Evolutionary conservation across 2,329 filamentous ascomycete species (phyloP).

Genomic region (Gnomoniopsis smithogilvyi): DNA sequence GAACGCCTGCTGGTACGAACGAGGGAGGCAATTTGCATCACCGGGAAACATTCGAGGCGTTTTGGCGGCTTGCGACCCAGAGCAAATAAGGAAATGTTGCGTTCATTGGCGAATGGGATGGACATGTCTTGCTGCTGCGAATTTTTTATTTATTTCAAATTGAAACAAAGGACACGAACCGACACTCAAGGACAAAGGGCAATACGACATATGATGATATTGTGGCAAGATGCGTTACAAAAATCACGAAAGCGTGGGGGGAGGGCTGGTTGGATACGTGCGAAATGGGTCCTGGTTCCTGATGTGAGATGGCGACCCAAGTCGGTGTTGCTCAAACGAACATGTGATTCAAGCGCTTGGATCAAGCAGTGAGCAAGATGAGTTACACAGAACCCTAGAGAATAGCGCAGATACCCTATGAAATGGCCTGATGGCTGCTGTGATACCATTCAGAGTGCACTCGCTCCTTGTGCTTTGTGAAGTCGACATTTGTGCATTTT

Average conservation of each 20-base stretch:
- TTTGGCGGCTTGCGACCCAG: not conserved
- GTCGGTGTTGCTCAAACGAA: not conserved
- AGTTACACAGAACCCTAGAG: not conserved
- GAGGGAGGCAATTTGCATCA: not conserved
- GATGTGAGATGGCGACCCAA: no score
- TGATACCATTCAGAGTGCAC: no score
- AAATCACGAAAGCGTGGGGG: no score
- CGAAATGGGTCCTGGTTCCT: no score
- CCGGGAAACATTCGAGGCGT: not conserved
- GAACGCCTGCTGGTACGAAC: not conserved
- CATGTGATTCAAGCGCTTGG: not conserved
- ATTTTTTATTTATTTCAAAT: not conserved
- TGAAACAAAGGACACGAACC: not conserved
- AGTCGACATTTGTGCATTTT: not conserved
- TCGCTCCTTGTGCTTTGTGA: not conserved
- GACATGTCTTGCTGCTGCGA: not conserved
- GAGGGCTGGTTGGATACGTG: no score
- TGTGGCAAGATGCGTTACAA: no score
- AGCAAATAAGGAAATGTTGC: not conserved
- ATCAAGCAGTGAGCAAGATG: not conserved
- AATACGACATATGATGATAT: not conserved
- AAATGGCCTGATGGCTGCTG: not conserved
- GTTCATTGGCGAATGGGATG: not conserved
- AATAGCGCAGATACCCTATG: conserved; percentile 3
- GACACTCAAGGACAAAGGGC: not conserved